phyloP scores from a whole-genome alignment of 2,329 filamentous ascomycete species.

The Aureobasidium sp. region DNA sequence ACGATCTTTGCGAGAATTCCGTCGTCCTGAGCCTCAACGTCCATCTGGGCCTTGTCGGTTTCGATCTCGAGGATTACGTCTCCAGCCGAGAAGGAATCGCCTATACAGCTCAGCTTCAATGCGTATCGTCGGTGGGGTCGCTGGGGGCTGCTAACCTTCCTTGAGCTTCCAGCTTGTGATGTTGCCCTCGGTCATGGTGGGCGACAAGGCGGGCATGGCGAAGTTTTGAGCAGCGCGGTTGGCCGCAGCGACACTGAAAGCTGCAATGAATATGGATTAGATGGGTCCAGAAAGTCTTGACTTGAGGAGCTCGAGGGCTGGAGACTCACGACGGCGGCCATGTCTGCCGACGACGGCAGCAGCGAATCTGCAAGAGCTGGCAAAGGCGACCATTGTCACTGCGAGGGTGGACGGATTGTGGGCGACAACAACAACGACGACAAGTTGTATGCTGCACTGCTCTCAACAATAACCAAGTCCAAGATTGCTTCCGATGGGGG shows the following conservation, averaged over 20 bases:
- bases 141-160: slow-evolving; percentile 48
- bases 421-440: slow-evolving; percentile 4
- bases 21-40: slow-evolving; percentile 87
- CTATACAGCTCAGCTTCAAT: slow-evolving; percentile 27
- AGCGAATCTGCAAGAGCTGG: slow-evolving; percentile 11
- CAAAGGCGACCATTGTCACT: slow-evolving; percentile 9
- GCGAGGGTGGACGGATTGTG: neutral
- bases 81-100: slow-evolving; percentile 71
- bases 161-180: slow-evolving; percentile 81
- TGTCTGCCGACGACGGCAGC: slow-evolving; percentile 9
- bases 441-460: neutral
- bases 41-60: slow-evolving; percentile 92
- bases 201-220: slow-evolving; percentile 84
- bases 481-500: neutral
- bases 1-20: slow-evolving; percentile 80
- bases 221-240: slow-evolving; percentile 68
- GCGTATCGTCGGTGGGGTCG: neutral
- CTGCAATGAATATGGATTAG: slow-evolving; percentile 4
- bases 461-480: slow-evolving; percentile 12
- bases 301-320: neutral
- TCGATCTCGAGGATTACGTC: slow-evolving; percentile 89
- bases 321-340: slow-evolving; percentile 10
- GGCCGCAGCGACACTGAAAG: slow-evolving; percentile 16
- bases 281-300: neutral
- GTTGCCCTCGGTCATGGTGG: slow-evolving; percentile 90